These are phyloP conservation scores for Tylopilus subfusipes DNA, from an alignment of 768 basidiomycete species.

Conservation along the genomic window DNA sequence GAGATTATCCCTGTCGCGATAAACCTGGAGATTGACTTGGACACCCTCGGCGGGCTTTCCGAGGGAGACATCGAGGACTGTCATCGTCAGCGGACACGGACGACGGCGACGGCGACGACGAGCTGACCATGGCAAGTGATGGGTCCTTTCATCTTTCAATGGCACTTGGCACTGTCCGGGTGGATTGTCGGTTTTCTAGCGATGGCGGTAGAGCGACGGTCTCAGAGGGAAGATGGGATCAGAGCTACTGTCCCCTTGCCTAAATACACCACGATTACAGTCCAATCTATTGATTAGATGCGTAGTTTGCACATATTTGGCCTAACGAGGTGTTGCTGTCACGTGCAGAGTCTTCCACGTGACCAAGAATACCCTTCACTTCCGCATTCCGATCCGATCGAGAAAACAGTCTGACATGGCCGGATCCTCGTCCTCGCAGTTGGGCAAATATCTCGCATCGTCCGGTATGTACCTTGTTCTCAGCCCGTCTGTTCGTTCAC, in stretches of 20 bases:
- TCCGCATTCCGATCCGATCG: conserved; percentile 22
- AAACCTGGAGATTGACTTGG: conserved; percentile 56
- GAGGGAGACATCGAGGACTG: conserved; percentile 82
- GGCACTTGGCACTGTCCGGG: too few relatives aligned
- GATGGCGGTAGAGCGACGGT: too few relatives aligned
- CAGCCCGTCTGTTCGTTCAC: not conserved
- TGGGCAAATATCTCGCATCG: conserved; percentile 90
- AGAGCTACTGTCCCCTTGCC: too few relatives aligned
- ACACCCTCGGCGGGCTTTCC: conserved; percentile 80
- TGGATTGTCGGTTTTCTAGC: too few relatives aligned
- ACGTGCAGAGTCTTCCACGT: conserved; percentile 1
- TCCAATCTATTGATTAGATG: too few relatives aligned
- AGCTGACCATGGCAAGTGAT: conserved; percentile 86
- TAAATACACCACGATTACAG: too few relatives aligned
- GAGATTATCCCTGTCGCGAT: conserved; percentile 35
- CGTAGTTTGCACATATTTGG: too few relatives aligned
- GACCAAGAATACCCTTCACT: not conserved
- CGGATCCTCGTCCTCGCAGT: conserved; percentile 47
- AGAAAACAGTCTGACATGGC: conserved; percentile 33
- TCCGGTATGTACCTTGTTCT: conserved; percentile 55
- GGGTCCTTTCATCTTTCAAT: conserved; percentile 67
- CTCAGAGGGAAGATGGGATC: too few relatives aligned
- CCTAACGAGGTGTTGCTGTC: not conserved
- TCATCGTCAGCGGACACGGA: not conserved
- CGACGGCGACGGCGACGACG: not conserved